Evolutionary conservation across 2,329 filamentous ascomycete genomes (phyloP).

Genomic region (Clonostachys byssicola): DNA sequence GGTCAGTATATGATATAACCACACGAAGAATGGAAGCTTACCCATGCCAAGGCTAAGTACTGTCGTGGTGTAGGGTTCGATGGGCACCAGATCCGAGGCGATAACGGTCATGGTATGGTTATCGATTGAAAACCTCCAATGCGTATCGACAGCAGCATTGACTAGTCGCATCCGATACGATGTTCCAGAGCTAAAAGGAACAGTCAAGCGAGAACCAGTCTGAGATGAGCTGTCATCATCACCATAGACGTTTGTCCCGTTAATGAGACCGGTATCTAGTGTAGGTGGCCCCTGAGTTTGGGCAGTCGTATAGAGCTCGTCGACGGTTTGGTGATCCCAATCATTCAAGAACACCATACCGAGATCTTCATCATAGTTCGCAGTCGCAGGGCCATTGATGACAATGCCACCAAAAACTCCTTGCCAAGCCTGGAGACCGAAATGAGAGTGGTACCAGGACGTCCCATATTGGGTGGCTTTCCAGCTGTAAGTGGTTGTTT

Average conservation of each 20-base stretch:
- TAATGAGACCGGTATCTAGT: conserved; percentile 40
- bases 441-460: conserved; percentile 60
- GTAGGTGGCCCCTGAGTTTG: conserved; percentile 22
- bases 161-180: conserved; percentile 43
- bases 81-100: conserved; percentile 46
- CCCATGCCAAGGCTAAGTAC: conserved; percentile 42
- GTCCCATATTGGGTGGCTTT: conserved; percentile 50
- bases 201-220: conserved; percentile 24
- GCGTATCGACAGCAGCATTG: conserved; percentile 44
- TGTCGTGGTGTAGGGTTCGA: conserved; percentile 43
- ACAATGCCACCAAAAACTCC: conserved; percentile 58
- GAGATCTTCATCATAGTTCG: conserved; percentile 60
- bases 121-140: conserved; percentile 45
- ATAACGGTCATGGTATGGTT: conserved; percentile 49
- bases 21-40: background rate
- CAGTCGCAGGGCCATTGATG: conserved; percentile 54
- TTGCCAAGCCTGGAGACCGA: conserved; percentile 43
- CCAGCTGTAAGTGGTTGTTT: conserved; percentile 47
- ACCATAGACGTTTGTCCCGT: conserved; percentile 32
- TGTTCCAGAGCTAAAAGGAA: conserved; percentile 31
- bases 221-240: conserved; percentile 12
- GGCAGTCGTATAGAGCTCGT: conserved; percentile 23
- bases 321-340: conserved; percentile 45
- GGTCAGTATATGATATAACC: conserved; percentile 30
- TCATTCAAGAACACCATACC: conserved; percentile 56